These are phyloP conservation scores for Aspergillus sparsus DNA, from an alignment of 495 filamentous ascomycete species.

Conservation along the genomic window DNA sequence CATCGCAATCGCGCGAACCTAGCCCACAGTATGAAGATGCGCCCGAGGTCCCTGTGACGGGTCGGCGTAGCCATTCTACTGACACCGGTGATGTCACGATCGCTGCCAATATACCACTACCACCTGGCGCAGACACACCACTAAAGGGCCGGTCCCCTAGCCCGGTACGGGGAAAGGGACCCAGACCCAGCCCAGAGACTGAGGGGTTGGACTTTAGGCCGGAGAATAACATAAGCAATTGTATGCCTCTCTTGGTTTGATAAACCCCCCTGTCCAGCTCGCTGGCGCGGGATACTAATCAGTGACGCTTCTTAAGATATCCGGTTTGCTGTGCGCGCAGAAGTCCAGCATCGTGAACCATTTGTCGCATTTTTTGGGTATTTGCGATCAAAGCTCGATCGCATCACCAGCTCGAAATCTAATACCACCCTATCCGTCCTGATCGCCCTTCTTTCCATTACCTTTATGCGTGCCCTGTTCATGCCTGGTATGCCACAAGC, in stretches of 20 bases:
- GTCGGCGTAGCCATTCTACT: slow-evolving; percentile 29
- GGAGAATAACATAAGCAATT: slow-evolving; percentile 54
- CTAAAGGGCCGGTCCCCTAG: slow-evolving; percentile 54
- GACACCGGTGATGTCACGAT: slow-evolving; percentile 54
- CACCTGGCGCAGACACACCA: slow-evolving; percentile 51
- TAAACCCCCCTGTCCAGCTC: slow-evolving; percentile 31
- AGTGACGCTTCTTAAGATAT: slow-evolving; percentile 59
- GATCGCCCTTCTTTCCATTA: slow-evolving; percentile 57
- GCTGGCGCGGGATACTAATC: slow-evolving; percentile 42
- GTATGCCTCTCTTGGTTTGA: slow-evolving; percentile 45
- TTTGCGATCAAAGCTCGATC: slow-evolving; percentile 56
- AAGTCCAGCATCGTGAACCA: slow-evolving; percentile 85
- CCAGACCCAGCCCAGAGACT: slow-evolving; percentile 29
- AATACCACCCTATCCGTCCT: slow-evolving; percentile 64
- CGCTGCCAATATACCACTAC: slow-evolving; percentile 60
- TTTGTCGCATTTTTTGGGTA: slow-evolving; percentile 72
- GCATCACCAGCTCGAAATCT: slow-evolving; percentile 59
- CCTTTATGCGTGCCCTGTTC: slow-evolving; percentile 64
- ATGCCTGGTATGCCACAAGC: slow-evolving; percentile 65
- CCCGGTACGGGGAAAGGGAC: slow-evolving; percentile 38
- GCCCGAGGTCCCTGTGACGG: slow-evolving; percentile 38
- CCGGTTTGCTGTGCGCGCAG: slow-evolving; percentile 79
- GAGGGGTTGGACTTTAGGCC: slow-evolving; percentile 38
- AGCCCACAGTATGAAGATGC: slow-evolving; percentile 60
- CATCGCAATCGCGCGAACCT: slow-evolving; percentile 52